Evolutionary conservation across 805 yeast genomes (phyloP).

Genomic region (Hanseniaspora jakobsenii): DNA sequence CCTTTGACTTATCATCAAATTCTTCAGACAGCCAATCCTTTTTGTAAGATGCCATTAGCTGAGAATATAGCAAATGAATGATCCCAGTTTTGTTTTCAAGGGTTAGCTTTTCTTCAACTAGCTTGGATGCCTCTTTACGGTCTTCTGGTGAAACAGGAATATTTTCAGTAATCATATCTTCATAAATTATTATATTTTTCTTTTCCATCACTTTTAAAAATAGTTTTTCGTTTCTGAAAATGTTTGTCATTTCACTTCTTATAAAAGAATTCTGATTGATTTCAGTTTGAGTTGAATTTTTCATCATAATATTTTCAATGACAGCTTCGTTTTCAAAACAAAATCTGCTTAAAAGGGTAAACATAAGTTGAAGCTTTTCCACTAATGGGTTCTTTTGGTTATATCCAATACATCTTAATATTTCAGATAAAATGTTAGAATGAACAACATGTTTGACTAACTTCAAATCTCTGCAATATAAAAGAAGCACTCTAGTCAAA

Average conservation of each 20-base stretch:
- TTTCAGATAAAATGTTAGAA: slow-evolving; percentile 36
- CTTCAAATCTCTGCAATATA: slow-evolving; percentile 38
- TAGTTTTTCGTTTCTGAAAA: slow-evolving; percentile 36
- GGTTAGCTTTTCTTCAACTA: slow-evolving; percentile 19
- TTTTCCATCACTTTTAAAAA: slow-evolving; percentile 34
- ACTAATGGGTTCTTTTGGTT: slow-evolving; percentile 30
- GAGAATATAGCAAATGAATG: slow-evolving; percentile 49
- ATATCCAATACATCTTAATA: slow-evolving; percentile 36
- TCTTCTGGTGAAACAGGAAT: slow-evolving; percentile 17
- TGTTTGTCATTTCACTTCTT: slow-evolving; percentile 39
- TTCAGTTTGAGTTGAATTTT: too few species aligned
- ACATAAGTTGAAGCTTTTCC: slow-evolving; percentile 35
- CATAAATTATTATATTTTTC: neutral
- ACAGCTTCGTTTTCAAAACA: slow-evolving; percentile 53
- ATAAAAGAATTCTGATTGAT: too few species aligned
- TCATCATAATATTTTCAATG: slow-evolving; percentile 36
- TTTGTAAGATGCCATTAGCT: slow-evolving; percentile 43
- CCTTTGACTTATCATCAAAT: slow-evolving; percentile 20
- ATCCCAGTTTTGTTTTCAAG: slow-evolving; percentile 39
- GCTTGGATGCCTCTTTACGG: slow-evolving; percentile 15
- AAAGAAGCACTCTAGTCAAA: slow-evolving; percentile 42
- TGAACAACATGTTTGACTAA: slow-evolving; percentile 33
- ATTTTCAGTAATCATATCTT: neutral
- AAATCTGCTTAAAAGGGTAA: slow-evolving; percentile 48
- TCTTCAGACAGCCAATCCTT: slow-evolving; percentile 35